phyloP scores from a whole-genome alignment of 2,329 filamentous ascomycete species.

The Fusarium penzigii region DNA sequence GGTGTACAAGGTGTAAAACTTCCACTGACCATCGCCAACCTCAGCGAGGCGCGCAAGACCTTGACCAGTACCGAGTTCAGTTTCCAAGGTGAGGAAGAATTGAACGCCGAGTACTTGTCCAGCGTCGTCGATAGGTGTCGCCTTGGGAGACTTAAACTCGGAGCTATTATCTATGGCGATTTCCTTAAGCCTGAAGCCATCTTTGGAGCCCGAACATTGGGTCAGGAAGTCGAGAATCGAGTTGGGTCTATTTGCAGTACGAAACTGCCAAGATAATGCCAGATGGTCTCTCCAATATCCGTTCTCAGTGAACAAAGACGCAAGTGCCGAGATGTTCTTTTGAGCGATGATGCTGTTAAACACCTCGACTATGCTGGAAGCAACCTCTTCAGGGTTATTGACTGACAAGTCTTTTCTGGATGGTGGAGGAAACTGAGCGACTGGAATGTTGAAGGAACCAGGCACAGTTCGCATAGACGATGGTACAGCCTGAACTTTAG shows the following conservation, averaged over 20 bases:
- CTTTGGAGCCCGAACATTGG: not conserved
- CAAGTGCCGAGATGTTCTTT: no score
- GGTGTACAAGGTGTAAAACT: slow-evolving; percentile 27
- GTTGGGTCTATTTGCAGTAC: slow-evolving; percentile 22
- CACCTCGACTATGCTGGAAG: no score
- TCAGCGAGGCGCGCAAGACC: slow-evolving; percentile 9
- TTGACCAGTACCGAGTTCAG: slow-evolving; percentile 1
- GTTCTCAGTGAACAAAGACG: slow-evolving; percentile 20
- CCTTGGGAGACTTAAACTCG: slow-evolving; percentile 2
- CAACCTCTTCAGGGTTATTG: no score
- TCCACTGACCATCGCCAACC: slow-evolving; percentile 16
- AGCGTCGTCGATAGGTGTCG: not conserved
- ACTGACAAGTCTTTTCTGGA: no score
- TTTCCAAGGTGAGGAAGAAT: slow-evolving; percentile 11
- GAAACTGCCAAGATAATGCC: slow-evolving; percentile 31
- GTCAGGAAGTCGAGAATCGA: slow-evolving; percentile 2
- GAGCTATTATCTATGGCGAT: slow-evolving; percentile 3
- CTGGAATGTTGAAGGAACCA: no score
- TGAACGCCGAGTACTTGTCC: slow-evolving; percentile 10
- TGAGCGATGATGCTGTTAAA: no score
- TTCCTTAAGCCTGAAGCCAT: slow-evolving; percentile 1
- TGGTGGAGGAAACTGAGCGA: no score
- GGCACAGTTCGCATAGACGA: no score
- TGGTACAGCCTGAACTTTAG: no score
- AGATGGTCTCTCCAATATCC: slow-evolving; percentile 33